phyloP scores from a whole-genome alignment of 306 rosid species.

The Cicer chorassanicum region DNA sequence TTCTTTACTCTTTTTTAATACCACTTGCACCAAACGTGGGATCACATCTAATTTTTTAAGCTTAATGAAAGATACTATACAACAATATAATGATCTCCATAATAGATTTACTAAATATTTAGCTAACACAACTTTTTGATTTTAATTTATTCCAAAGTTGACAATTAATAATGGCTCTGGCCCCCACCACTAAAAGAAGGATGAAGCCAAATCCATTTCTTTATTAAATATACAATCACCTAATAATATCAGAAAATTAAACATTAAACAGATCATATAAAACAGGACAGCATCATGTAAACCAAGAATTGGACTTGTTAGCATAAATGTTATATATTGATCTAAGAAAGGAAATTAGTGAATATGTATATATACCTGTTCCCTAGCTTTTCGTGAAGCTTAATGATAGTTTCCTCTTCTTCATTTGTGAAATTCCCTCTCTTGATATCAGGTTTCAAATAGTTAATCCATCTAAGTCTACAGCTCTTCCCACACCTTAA shows the following conservation, averaged over 20 bases:
- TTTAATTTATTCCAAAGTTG: slow-evolving; percentile 30
- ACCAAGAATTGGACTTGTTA: slow-evolving; percentile 17
- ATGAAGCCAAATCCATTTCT: slow-evolving; percentile 27
- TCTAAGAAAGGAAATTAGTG: slow-evolving; percentile 22
- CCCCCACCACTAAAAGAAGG: slow-evolving; percentile 42
- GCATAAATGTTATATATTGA: background rate
- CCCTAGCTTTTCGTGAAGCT: slow-evolving; percentile 73
- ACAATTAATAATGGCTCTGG: slow-evolving; percentile 41
- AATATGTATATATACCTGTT: slow-evolving; percentile 64
- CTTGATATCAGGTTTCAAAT: slow-evolving; percentile 84
- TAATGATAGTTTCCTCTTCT: slow-evolving; percentile 76
- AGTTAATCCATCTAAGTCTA: slow-evolving; percentile 87
- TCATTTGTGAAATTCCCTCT: slow-evolving; percentile 89
- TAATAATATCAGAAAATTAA: slow-evolving; percentile 17
- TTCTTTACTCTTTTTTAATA: slow-evolving; percentile 26
- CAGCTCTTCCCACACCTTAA: slow-evolving; percentile 97
- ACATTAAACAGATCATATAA: background rate
- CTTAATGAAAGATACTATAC: slow-evolving; percentile 29
- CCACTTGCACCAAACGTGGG: slow-evolving; percentile 35
- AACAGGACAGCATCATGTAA: slow-evolving; percentile 25
- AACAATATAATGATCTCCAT: slow-evolving; percentile 25
- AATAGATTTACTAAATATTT: slow-evolving; percentile 16
- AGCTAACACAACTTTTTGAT: slow-evolving; percentile 23
- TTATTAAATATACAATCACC: slow-evolving; percentile 2
- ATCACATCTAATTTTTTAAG: slow-evolving; percentile 21